phyloP scores from a whole-genome alignment of 2,329 filamentous ascomycete genomes.

The Aspergillus ochraceus region DNA sequence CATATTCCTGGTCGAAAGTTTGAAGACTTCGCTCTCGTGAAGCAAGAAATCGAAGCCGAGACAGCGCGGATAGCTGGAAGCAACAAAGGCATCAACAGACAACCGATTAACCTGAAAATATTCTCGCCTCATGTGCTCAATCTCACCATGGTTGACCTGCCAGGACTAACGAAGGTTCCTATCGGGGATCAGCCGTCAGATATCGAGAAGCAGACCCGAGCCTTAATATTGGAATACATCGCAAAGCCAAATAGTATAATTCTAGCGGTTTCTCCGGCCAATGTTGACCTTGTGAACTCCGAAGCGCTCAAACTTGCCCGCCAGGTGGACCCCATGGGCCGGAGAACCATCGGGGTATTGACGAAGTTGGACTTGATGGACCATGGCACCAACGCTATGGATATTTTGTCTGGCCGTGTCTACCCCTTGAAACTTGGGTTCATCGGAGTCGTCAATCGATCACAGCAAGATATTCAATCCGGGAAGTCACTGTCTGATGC shows the following conservation, averaged over 20 bases:
- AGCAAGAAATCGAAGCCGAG: constrained; percentile 95
- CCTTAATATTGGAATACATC: constrained; percentile 96
- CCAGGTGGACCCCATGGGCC: constrained; percentile 92
- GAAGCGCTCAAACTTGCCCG: constrained; percentile 95
- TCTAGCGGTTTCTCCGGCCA: constrained; percentile 92
- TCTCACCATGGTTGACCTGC: constrained; percentile 91
- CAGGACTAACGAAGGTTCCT: constrained; percentile 94
- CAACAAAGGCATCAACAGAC: constrained; percentile 97
- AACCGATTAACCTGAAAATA: constrained; percentile 97
- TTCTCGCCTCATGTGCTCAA: constrained; percentile 97
- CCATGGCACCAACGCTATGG: constrained; percentile 94
- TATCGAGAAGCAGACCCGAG: constrained; percentile 97
- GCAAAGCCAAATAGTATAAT: constrained; percentile 99
- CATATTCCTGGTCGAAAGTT: constrained; percentile 88
- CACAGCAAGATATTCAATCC: constrained; percentile 95
- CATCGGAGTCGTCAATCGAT: constrained; percentile 96
- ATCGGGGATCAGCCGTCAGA: constrained; percentile 97
- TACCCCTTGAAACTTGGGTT: constrained; percentile 97
- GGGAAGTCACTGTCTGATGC: constrained; percentile 95
- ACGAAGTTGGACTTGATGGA: constrained; percentile 99
- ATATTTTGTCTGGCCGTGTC: constrained; percentile 94
- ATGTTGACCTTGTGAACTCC: constrained; percentile 97
- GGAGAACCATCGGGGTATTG: constrained; percentile 92
- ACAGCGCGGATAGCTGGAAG: constrained; percentile 90
- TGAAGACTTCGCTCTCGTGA: constrained; percentile 89